phyloP scores from a whole-genome alignment of 768 basidiomycete species.

The Xerocomellus intermedius region DNA sequence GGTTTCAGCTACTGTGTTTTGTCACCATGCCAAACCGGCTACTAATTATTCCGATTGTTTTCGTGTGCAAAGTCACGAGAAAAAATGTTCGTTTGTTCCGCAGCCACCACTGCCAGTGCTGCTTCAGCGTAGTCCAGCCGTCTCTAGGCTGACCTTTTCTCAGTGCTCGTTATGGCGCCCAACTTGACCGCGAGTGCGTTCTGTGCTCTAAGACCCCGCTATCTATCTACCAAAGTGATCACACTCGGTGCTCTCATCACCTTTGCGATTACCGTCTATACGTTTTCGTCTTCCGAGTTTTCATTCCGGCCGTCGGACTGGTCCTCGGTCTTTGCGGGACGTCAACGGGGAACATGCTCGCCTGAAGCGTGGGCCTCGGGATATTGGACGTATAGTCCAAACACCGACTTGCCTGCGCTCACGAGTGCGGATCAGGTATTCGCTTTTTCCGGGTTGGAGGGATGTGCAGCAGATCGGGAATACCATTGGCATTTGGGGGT shows the following conservation, averaged over 20 bases:
- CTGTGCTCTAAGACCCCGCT: conserved; percentile 21
- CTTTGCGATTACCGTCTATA: conserved; percentile 29
- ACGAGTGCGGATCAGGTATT: conserved; percentile 43
- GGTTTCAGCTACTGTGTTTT: no score
- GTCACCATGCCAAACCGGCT: no score
- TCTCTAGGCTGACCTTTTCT: neutral
- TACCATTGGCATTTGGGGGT: conserved; percentile 61
- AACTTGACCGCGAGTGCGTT: conserved; percentile 1
- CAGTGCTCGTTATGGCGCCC: neutral
- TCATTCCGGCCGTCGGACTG: conserved; percentile 18
- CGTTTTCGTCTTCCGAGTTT: conserved; percentile 24
- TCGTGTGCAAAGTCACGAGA: neutral
- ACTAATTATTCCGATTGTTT: neutral
- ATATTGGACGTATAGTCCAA: conserved; percentile 42
- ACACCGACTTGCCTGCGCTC: conserved; percentile 36
- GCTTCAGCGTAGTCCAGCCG: neutral
- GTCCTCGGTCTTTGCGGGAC: conserved; percentile 25
- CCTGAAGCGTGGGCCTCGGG: conserved; percentile 38
- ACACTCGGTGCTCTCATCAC: conserved; percentile 27
- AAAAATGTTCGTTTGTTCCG: neutral
- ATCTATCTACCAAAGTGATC: conserved; percentile 23
- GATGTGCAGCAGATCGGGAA: conserved; percentile 63
- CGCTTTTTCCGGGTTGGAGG: conserved; percentile 53
- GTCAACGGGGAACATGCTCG: conserved; percentile 32
- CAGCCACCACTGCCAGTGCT: neutral